Base-by-base conservation (phyloP, 805 yeast genomes). In the Lachancea dasiensis region DNA sequence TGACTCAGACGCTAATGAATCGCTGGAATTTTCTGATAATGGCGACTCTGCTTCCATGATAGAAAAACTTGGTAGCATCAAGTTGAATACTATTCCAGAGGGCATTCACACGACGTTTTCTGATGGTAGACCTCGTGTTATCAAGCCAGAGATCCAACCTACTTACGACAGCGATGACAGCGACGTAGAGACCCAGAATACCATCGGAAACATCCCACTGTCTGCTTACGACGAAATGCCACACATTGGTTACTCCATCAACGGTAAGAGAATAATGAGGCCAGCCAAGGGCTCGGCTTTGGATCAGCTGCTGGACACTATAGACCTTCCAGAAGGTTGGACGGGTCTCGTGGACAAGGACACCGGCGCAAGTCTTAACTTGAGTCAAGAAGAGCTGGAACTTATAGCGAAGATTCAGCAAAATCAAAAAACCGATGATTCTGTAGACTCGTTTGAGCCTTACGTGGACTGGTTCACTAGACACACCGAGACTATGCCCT, bases 291-390 rank as follows among this genome's bases (percentile, higher is more conserved):
- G 97, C 10, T 79, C 94, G 41, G 98, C 97, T 1, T 72, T 92
- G 48, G 97, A 92, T 55, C 83, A 81, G 53, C 72, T 92, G 45
- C 67, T 92, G 47, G 98, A 90, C 55, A 70, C 79, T 21, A 92
- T 92, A 44, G 99, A 92, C 45, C 69, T 92, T 46, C 98, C 98
- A 10, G 94, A 86, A 63, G 98, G 98, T 18, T 92, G 97, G 97
- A 92, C 98, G 11, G 99, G 99, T 32, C 70, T 92, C 44, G 66
- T 90, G 44, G 97, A 92, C 62, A 82, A 85, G 54, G 73, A 79
- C 53, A 86, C 97, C 5, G 99, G 98, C 44, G 61, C 78, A 7
- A 71, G 85, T 37, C 72, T 92, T 66, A 87, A 92, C 49, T 69
- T 92, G 47, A 77, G 86, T 6, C 72, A 73, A 37, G 97, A 90